Percentiles rank a stretch among this genome's conserved stretches.
phyloP scores from a whole-genome alignment of 352 stramenopile genomes.

The Globisporangium nodosum region DNA sequence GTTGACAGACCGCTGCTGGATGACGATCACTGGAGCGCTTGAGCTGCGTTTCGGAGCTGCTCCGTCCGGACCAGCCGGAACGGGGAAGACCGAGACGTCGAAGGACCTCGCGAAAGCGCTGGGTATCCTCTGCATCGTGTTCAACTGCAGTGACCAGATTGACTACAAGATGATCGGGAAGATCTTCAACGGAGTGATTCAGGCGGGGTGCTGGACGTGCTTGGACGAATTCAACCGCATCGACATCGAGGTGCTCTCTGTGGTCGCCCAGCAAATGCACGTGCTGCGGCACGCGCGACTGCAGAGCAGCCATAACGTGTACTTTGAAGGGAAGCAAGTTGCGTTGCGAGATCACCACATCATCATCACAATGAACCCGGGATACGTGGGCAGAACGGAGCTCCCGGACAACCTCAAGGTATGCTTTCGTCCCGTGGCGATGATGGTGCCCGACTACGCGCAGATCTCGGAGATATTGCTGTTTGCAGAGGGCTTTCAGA shows the following conservation, averaged over 20 bases:
- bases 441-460: slow-evolving; percentile 87
- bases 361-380: slow-evolving; percentile 89
- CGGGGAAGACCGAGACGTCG: slow-evolving; percentile 93
- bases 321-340: slow-evolving; percentile 55
- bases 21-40: slow-evolving; percentile 90
- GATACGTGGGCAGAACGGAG: slow-evolving; percentile 72
- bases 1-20: slow-evolving; percentile 91
- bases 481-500: slow-evolving; percentile 75
- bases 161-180: slow-evolving; percentile 87
- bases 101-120: slow-evolving; percentile 92
- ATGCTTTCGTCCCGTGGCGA: slow-evolving; percentile 79
- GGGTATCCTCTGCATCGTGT: slow-evolving; percentile 92
- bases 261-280: slow-evolving; percentile 85
- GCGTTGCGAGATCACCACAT: slow-evolving; percentile 65
- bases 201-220: slow-evolving; percentile 78
- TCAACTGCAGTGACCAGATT: slow-evolving; percentile 96
- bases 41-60: slow-evolving; percentile 85
- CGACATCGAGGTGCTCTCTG: slow-evolving; percentile 82
- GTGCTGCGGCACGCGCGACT: slow-evolving; percentile 51
- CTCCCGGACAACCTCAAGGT: slow-evolving; percentile 84
- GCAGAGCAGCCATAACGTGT: slow-evolving; percentile 22
- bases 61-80: slow-evolving; percentile 86
- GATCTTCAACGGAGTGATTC: slow-evolving; percentile 78
- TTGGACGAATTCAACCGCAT: slow-evolving; percentile 91
- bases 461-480: slow-evolving; percentile 84